A percentile compares a stretch with the other conserved stretches of the same genome.
These are phyloP conservation scores for Penicillium subrubescens DNA, from an alignment of 495 filamentous ascomycete species.

Conservation along the genomic window DNA sequence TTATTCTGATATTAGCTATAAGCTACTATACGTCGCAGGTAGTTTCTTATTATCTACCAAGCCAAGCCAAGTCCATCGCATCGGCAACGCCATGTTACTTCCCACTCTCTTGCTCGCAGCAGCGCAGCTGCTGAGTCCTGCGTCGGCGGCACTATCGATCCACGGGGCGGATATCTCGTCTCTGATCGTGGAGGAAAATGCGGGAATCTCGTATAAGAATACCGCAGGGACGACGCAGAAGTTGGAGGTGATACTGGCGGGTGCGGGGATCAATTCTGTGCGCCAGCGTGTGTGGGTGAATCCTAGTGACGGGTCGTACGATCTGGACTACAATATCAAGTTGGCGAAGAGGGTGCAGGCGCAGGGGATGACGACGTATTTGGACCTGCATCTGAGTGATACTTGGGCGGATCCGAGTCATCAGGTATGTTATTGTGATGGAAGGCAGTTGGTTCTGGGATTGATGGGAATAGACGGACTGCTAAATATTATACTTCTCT, in stretches of 20 bases:
- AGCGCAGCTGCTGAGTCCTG: conserved; percentile 24
- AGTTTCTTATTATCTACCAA: neutral
- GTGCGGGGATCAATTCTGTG: conserved; percentile 68
- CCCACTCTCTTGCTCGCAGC: conserved; percentile 26
- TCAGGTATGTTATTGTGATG: conserved; percentile 33
- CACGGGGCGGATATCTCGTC: conserved; percentile 77
- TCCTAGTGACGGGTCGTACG: conserved; percentile 64
- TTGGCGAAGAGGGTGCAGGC: conserved; percentile 65
- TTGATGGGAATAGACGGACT: neutral
- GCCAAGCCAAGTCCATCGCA: neutral
- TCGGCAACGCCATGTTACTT: conserved; percentile 19
- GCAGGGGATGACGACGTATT: conserved; percentile 64
- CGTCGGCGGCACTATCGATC: conserved; percentile 55
- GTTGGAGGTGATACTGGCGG: conserved; percentile 64
- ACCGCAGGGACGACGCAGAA: conserved; percentile 51
- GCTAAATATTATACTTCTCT: neutral
- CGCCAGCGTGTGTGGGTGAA: conserved; percentile 76
- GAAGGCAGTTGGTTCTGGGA: neutral
- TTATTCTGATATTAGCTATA: no score
- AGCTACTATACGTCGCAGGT: no score
- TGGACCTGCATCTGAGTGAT: conserved; percentile 73
- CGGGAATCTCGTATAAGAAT: conserved; percentile 62
- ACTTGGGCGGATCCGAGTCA: conserved; percentile 58
- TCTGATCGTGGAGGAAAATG: conserved; percentile 62
- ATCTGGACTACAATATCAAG: conserved; percentile 68